Percentiles rank a stretch among this genome's conserved stretches.
phyloP scores from a whole-genome alignment of 2,329 filamentous ascomycete genomes.

The Penicillium glabrum region DNA sequence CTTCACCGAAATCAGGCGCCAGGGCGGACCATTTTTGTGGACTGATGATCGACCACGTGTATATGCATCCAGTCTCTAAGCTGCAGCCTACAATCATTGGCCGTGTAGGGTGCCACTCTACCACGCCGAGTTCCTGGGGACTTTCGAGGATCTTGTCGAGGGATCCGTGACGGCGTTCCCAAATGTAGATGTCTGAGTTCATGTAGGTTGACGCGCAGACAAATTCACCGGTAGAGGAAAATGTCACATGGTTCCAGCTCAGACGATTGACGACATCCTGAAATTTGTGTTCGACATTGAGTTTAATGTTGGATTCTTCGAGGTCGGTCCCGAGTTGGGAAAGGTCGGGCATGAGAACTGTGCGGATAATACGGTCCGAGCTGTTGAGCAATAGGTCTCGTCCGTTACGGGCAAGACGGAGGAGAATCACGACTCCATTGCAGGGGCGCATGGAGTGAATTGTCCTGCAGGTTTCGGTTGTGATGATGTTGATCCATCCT shows the following conservation, averaged over 20 bases:
- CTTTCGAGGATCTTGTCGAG: slow-evolving; percentile 96
- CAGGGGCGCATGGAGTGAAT: slow-evolving; percentile 90
- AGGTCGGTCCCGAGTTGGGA: slow-evolving; percentile 56
- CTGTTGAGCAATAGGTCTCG: slow-evolving; percentile 88
- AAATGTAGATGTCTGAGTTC: slow-evolving; percentile 98
- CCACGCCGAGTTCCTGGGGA: slow-evolving; percentile 91
- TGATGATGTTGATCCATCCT: slow-evolving; percentile 94
- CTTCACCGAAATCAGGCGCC: slow-evolving; percentile 93
- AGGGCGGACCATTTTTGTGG: slow-evolving; percentile 97
- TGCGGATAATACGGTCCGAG: slow-evolving; percentile 91
- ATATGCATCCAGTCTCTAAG: slow-evolving; percentile 87
- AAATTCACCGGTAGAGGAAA: slow-evolving; percentile 91
- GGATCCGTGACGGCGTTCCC: slow-evolving; percentile 91
- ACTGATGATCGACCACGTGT: slow-evolving; percentile 93
- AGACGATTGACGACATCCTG: slow-evolving; percentile 94
- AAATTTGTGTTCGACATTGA: slow-evolving; percentile 96
- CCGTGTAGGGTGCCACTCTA: slow-evolving; percentile 93
- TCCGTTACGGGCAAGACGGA: slow-evolving; percentile 81
- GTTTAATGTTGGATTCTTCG: slow-evolving; percentile 79
- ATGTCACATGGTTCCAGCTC: slow-evolving; percentile 96
- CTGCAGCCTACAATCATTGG: slow-evolving; percentile 89
- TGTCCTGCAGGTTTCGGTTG: slow-evolving; percentile 74
- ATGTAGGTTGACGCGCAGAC: slow-evolving; percentile 96
- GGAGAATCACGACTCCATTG: slow-evolving; percentile 80
- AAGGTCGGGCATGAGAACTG: slow-evolving; percentile 82